Evolutionary conservation across 2,329 filamentous ascomycete species (phyloP), one percentile per base, ranked within the genome.

Genomic region (Dactylella cylindrospora): DNA sequence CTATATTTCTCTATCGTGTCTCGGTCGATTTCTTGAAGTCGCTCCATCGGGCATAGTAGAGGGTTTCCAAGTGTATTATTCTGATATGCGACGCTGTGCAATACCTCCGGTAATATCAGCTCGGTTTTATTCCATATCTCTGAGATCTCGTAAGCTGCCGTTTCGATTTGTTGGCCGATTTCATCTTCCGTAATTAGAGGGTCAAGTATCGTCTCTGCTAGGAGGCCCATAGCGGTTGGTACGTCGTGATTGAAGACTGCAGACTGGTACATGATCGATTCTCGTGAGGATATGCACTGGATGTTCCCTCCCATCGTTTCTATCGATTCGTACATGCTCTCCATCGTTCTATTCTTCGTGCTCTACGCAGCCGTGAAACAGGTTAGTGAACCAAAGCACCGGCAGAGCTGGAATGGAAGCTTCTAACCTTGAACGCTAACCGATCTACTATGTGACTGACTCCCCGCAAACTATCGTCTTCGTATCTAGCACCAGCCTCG

Each of bases 111-210:
- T 62, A 98, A 77, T 68, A 98, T 97, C 52, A 98, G 80, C 70
- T 97, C 91, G 0, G 93, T 90, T 78, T 95, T 97, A 68, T 86
- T 85, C 93, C 93, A 98, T 53, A 98, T 97, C 77, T 97, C 93
- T 19, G 84, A 83, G 72, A 98, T 93, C 75, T 98, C 93, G 72
- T 97, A 98, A 46, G 90, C 83, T 6, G 91, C 93, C 5, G 91
- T 97, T 71, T 87, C 83, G 17, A 98, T 77, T 75, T 98, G 93
- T 72, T 90, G 83, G 15, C 80, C 75, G 0, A 98, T 87, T 74
- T 98, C 93, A 15, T 88, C 83, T 20, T 94, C 86, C 6, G 88
- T 94, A 67, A 97, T 85, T 51, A 80, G 74, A 4, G 93, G 89
- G 67, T 94, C 82, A 57, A 89, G 85, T 65, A 98, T 94, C 25